Evolutionary conservation across 306 rosid genomes (phyloP).

Genomic region (Phaseolus lunatus): DNA sequence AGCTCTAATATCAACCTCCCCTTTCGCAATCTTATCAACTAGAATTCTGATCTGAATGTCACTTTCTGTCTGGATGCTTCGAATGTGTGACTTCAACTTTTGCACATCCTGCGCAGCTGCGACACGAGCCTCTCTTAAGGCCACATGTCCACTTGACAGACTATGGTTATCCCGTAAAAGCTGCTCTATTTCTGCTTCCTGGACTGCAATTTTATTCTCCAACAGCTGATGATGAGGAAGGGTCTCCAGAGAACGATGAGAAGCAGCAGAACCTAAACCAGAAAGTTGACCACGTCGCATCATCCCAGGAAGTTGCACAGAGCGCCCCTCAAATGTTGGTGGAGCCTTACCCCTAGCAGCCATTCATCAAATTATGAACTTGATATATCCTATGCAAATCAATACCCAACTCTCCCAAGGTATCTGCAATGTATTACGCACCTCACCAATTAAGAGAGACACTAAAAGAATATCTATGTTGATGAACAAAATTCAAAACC

Average conservation of each 20-base stretch:
- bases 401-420: constrained; percentile 16
- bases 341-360: constrained; percentile 56
- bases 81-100: constrained; percentile 70
- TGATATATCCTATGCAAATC: constrained; percentile 27
- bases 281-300: constrained; percentile 68
- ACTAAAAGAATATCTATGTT: neutral
- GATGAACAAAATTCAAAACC: neutral
- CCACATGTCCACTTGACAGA: constrained; percentile 68
- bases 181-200: constrained; percentile 75
- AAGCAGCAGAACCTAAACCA: constrained; percentile 50
- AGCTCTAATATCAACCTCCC: constrained; percentile 66
- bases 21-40: constrained; percentile 73
- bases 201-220: constrained; percentile 72
- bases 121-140: constrained; percentile 71
- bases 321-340: constrained; percentile 48
- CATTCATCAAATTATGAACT: constrained; percentile 47
- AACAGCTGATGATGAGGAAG: constrained; percentile 51
- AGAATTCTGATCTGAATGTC: constrained; percentile 81
- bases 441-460: constrained; percentile 18
- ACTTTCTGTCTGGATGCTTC: constrained; percentile 81
- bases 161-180: constrained; percentile 71
- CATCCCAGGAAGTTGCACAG: constrained; percentile 57
- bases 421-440: constrained; percentile 31
- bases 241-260: constrained; percentile 50
- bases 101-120: constrained; percentile 69